Evolutionary conservation across 129 eudicot genomes (phyloP), one percentile per base, ranked within the genome.

Genomic region (Lactuca sativa): DNA sequence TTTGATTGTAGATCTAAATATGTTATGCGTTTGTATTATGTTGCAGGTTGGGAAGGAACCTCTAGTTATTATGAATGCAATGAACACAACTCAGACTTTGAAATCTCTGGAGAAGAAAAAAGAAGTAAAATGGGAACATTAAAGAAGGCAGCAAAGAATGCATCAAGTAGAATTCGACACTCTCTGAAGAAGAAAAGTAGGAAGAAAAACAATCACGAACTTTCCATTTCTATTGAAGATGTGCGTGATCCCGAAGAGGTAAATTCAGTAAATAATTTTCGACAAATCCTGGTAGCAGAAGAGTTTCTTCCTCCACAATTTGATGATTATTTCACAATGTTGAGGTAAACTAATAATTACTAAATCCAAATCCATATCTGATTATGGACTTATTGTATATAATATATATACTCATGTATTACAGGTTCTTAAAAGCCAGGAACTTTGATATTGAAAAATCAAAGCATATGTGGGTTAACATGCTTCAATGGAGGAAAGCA

Each of bases 401-500:
- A n/a, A n/a, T 16, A 30, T 62, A 37, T 40, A 2, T 41, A 41
- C 34, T 62, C 11, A 47, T 33, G 4, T 6, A 21, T 76, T 65
- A 67, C 84, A 88, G 95, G 70, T 88, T 84, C 63, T 64, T 88
- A 69, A 84, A 78, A 75, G 88, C 95, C 21, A 71, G 95, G 74
- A 84, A 88, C 59, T 88, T 88, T 71, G 83, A 88, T 47, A 55
- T 71, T 34, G 84, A 84, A 47, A 82, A 88, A 51, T 73, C 90
- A 72, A 84, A 84, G 61, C 75, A 67, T 1, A 88, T 82, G 95
- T 88, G 95, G 95, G 70, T 75, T 66, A 71, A 82, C 34, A 87
- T 87, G 95, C 79, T 87, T 64, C 85, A 73, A 43, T 87, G 95
- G 90, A 87, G 95, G 67, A 87, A 81, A 67, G 72, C 81, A 34